Evolutionary conservation across 108 stramenopile species (phyloP), one percentile per base, ranked within the genome.

Genomic region (Seminavis robusta): DNA sequence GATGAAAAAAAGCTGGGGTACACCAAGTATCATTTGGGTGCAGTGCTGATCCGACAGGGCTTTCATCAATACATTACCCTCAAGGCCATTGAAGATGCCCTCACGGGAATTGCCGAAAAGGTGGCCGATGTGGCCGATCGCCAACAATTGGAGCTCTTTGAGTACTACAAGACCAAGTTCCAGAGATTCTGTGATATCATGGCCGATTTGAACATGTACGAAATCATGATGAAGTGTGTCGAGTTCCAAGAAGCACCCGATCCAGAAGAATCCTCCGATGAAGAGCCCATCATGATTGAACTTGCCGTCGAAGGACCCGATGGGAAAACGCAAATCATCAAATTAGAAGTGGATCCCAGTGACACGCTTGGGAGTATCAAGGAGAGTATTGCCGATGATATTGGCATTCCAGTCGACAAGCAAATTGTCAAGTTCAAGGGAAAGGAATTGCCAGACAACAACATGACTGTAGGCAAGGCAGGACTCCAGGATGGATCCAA

Each of bases 11-110:
- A 29, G 1, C 23, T 32, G 0, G 29, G 42, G 11, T 63, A 63
- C 52, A 43, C 62, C 27, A 63, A 63, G 20, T 63, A 53, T 33
- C 62, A 63, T 41, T 21, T 63, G 4, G 62, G 62, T 19, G 40
- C 52, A 4, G 33, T 52, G 4, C 30, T 63, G 11, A 42, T 63
- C 20, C 51, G 33, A 11, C 28, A 52, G 1, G 29, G 52, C 2
- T 63, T 63, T 45, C 51, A 31, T 7, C 39, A 52, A 21, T 50
- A 53, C 3, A 24, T 27, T n/a, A 27, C 8, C 8, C 9, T 50
- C 10, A 21, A 50, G 7, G 6, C n/a, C 28, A 27, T 20, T 31
- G 7, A 8, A 20, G 49, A 50, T 6, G n/a, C n/a, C 20, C 21
- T 50, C 19, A 50, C 26, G 24, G 5, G 6, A 9, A 13, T 50